These are phyloP conservation scores for Rhizoclosmatium hyalinum DNA, from an alignment of 371 early-diverging fungal species.

Conservation along the genomic window DNA sequence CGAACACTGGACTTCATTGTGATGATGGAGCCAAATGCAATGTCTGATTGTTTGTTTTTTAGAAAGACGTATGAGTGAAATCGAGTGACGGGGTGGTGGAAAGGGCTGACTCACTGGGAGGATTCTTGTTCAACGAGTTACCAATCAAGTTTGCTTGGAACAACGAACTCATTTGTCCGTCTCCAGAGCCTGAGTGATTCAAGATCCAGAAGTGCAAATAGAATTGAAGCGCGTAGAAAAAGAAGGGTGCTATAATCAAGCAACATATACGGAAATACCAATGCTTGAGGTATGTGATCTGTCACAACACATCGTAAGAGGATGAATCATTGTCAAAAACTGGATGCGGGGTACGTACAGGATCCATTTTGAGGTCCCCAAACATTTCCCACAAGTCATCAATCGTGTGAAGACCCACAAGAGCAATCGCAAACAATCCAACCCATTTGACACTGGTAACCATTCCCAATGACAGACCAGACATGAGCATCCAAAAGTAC, in stretches of 20 bases:
- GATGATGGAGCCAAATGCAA: conserved; percentile 93
- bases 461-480: conserved; percentile 92
- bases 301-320: neutral
- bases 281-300: conserved; percentile 74
- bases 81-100: neutral
- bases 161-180: conserved; percentile 97
- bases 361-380: conserved; percentile 82
- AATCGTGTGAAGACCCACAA: conserved; percentile 95
- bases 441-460: conserved; percentile 99
- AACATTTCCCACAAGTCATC: conserved; percentile 94
- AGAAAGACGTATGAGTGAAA: neutral
- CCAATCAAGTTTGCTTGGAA: conserved; percentile 96
- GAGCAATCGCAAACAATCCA: conserved; percentile 93
- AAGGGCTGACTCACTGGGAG: conserved; percentile 63
- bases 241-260: conserved; percentile 87
- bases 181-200: conserved; percentile 89
- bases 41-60: conserved; percentile 59
- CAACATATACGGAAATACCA: conserved; percentile 80
- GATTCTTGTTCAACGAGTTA: conserved; percentile 79
- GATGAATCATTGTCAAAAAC: neutral
- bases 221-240: conserved; percentile 91
- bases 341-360: conserved; percentile 39
- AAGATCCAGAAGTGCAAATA: conserved; percentile 92
- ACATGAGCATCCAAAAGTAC: conserved; percentile 86
- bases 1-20: conserved; percentile 87